A percentile compares a stretch with the other conserved stretches of the same genome.
These are phyloP conservation scores for Diaporthe caulivora DNA, from an alignment of 2,329 filamentous ascomycete species.

Conservation along the genomic window DNA sequence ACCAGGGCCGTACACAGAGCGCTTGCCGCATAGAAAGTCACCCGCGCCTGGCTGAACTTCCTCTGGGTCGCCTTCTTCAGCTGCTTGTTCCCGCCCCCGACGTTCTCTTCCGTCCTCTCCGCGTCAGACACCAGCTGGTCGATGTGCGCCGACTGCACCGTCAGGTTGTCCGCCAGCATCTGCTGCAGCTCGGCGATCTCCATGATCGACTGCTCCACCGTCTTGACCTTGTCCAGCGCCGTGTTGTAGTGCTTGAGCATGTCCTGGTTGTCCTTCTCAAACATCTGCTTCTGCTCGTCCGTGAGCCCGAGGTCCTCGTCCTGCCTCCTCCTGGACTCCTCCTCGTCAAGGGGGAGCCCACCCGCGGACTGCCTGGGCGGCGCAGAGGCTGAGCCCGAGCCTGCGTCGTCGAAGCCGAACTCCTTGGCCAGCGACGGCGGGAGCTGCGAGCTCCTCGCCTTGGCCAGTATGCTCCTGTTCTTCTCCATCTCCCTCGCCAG, in stretches of 20 bases:
- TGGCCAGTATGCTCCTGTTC: conserved; percentile 86
- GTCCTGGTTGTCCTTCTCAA: conserved; percentile 91
- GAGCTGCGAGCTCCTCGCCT: conserved; percentile 59
- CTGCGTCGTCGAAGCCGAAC: conserved; percentile 33
- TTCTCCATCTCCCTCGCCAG: conserved; percentile 88
- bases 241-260: conserved; percentile 95
- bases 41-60: conserved; percentile 75
- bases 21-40: conserved; percentile 84
- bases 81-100: conserved; percentile 90
- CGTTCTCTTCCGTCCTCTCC: conserved; percentile 83
- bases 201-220: conserved; percentile 88
- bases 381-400: not conserved
- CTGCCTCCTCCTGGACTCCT: conserved; percentile 43
- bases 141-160: conserved; percentile 88
- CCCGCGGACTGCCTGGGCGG: conserved; percentile 20
- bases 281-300: conserved; percentile 89
- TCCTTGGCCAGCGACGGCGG: conserved; percentile 44
- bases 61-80: conserved; percentile 84
- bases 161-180: conserved; percentile 86
- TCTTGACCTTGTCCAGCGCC: conserved; percentile 93
- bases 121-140: conserved; percentile 90
- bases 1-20: conserved; percentile 81
- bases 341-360: conserved; percentile 39
- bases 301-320: conserved; percentile 69
- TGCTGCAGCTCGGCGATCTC: conserved; percentile 95